Conservation (phyloP, 1,139 yeast species). For the Kurtzmaniella quercitrusa region DNA sequence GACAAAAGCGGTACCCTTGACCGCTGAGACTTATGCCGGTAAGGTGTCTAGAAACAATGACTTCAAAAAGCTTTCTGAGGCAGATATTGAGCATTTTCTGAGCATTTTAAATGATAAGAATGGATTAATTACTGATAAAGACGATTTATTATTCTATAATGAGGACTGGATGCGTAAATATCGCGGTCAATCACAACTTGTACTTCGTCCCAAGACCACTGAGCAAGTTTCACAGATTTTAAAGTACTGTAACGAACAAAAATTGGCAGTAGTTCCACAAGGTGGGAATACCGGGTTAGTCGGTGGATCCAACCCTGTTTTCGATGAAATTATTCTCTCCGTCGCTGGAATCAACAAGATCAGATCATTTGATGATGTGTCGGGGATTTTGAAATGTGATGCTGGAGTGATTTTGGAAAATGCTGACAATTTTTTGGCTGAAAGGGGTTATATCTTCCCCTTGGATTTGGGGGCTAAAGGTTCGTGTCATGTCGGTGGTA, state of each 20-base stretch:
- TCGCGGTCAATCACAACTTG: slow-evolving; percentile 77
- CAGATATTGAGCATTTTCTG: slow-evolving; percentile 62
- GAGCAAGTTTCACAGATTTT: slow-evolving; percentile 75
- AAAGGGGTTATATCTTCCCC: slow-evolving; percentile 86
- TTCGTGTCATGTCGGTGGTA: slow-evolving; percentile 94
- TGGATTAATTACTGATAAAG: slow-evolving; percentile 47
- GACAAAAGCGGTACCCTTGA: slow-evolving; percentile 48
- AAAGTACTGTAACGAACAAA: slow-evolving; percentile 75
- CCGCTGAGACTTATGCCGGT: slow-evolving; percentile 60
- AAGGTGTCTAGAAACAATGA: slow-evolving; percentile 43
- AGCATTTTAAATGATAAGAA: slow-evolving; percentile 49
- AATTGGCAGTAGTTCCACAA: slow-evolving; percentile 88
- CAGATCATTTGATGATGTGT: slow-evolving; percentile 73
- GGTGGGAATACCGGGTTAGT: slow-evolving; percentile 97
- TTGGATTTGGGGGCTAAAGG: slow-evolving; percentile 96
- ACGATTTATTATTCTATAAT: slow-evolving; percentile 69
- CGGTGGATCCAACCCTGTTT: slow-evolving; percentile 91
- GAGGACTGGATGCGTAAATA: slow-evolving; percentile 98
- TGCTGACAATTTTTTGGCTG: slow-evolving; percentile 78
- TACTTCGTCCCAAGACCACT: slow-evolving; percentile 79
- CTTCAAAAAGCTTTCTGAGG: slow-evolving; percentile 44
- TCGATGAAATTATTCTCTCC: slow-evolving; percentile 82
- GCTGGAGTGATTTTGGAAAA: slow-evolving; percentile 87
- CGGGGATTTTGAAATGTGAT: slow-evolving; percentile 85
- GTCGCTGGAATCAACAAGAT: slow-evolving; percentile 70